Evolutionary conservation across 805 yeast species (phyloP).

Genomic region (Kuraishia cidri): DNA sequence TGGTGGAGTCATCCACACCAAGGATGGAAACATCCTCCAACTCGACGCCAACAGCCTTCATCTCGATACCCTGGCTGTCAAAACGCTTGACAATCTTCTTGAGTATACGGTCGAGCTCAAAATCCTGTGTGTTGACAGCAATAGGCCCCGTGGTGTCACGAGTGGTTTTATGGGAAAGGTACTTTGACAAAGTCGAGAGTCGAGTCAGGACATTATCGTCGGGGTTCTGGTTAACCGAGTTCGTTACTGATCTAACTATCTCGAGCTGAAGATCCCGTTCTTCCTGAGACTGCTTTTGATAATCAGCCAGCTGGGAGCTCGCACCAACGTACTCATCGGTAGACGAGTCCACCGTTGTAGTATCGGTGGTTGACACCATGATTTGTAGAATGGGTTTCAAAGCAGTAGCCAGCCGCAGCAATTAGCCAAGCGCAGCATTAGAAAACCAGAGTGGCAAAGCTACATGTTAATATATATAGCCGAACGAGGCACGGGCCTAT

Average conservation of each 20-base stretch:
- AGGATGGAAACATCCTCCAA: conserved; percentile 26
- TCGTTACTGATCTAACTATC: conserved; percentile 8
- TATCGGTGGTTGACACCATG: too few relatives aligned
- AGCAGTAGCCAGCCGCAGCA: too few relatives aligned
- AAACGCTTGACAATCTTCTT: conserved; percentile 27
- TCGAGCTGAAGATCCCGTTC: neutral
- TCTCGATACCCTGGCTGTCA: conserved; percentile 34
- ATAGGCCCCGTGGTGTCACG: neutral
- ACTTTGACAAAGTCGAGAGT: conserved; percentile 2
- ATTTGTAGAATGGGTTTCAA: too few relatives aligned
- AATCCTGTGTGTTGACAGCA: conserved; percentile 25
- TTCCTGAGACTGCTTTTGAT: too few relatives aligned
- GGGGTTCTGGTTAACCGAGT: conserved; percentile 1
- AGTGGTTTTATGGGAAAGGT: neutral
- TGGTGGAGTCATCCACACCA: conserved; percentile 39
- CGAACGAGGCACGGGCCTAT: too few relatives aligned
- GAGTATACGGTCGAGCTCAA: conserved; percentile 28
- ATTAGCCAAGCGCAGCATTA: too few relatives aligned
- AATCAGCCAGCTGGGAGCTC: too few relatives aligned
- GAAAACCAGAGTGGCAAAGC: too few relatives aligned
- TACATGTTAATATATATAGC: too few relatives aligned
- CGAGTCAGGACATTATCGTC: conserved; percentile 3
- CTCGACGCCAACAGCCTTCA: conserved; percentile 32
- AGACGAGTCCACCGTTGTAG: too few relatives aligned
- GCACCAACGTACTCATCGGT: too few relatives aligned